Percentiles rank a stretch among this genome's conserved stretches.
phyloP scores from a whole-genome alignment of 2,329 filamentous ascomycete genomes.

The Niveomyces coronatus region DNA sequence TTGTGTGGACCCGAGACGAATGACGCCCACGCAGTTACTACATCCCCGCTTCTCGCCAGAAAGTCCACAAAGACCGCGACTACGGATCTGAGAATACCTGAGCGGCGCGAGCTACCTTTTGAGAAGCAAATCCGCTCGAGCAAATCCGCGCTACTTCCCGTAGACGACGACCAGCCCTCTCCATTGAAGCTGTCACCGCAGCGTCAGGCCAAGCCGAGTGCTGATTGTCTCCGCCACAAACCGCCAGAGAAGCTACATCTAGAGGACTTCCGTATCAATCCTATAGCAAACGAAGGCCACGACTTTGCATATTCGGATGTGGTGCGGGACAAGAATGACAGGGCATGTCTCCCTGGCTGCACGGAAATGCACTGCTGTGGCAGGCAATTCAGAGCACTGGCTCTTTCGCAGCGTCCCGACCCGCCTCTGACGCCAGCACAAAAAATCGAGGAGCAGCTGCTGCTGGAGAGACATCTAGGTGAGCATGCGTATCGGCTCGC shows the following conservation, averaged over 20 bases:
- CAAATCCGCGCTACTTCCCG: neutral
- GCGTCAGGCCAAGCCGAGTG: slow-evolving; percentile 13
- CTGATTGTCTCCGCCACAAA: slow-evolving; percentile 42
- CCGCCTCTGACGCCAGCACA: slow-evolving; percentile 25
- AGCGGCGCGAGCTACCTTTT: slow-evolving; percentile 33
- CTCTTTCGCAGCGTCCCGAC: slow-evolving; percentile 37
- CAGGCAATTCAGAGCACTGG: slow-evolving; percentile 57
- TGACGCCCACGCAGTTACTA: slow-evolving; percentile 16
- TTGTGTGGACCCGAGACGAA: slow-evolving; percentile 21
- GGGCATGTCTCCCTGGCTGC: slow-evolving; percentile 64
- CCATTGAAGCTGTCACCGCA: slow-evolving; percentile 11
- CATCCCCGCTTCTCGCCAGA: slow-evolving; percentile 16
- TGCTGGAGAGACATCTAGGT: slow-evolving; percentile 49
- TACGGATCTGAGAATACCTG: slow-evolving; percentile 23
- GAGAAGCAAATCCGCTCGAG: slow-evolving; percentile 15
- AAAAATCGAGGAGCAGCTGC: slow-evolving; percentile 32
- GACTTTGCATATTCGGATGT: slow-evolving; percentile 67
- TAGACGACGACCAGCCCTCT: slow-evolving; percentile 9
- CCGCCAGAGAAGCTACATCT: slow-evolving; percentile 47
- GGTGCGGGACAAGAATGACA: slow-evolving; percentile 58
- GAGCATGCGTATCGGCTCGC: slow-evolving; percentile 49
- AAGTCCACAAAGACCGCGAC: slow-evolving; percentile 11
- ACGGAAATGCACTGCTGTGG: slow-evolving; percentile 69
- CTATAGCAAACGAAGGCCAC: slow-evolving; percentile 56
- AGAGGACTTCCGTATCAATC: slow-evolving; percentile 76